Evolutionary conservation across 768 basidiomycete species (phyloP).

Genomic region (Amanita rimosa): DNA sequence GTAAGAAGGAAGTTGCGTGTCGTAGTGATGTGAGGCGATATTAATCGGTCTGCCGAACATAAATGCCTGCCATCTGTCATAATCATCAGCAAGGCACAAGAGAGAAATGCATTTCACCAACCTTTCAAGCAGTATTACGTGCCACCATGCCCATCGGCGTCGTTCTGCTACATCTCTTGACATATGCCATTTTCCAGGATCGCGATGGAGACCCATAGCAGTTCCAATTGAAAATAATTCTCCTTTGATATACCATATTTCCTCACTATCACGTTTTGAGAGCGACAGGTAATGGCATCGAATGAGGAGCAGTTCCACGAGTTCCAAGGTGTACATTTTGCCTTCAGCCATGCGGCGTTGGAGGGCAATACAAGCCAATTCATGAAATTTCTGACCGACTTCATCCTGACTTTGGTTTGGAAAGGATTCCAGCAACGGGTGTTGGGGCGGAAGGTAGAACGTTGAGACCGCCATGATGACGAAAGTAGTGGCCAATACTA

Average conservation of each 20-base stretch:
- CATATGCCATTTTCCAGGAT: slow-evolving; percentile 73
- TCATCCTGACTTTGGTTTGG: slow-evolving; percentile 45
- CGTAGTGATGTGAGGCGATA: slow-evolving; percentile 75
- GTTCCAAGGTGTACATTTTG: slow-evolving; percentile 54
- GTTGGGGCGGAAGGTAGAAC: slow-evolving; percentile 58
- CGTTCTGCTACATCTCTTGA: slow-evolving; percentile 61
- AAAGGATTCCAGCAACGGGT: slow-evolving; percentile 42
- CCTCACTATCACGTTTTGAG: slow-evolving; percentile 67
- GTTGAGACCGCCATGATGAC: slow-evolving; percentile 65
- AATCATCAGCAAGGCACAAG: slow-evolving; percentile 5
- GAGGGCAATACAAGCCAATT: slow-evolving; percentile 53
- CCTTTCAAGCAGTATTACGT: slow-evolving; percentile 74
- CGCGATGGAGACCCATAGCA: slow-evolving; percentile 80
- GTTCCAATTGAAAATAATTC: slow-evolving; percentile 66
- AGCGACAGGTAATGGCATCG: slow-evolving; percentile 64
- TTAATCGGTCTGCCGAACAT: slow-evolving; percentile 72
- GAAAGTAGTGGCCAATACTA: slow-evolving; percentile 62
- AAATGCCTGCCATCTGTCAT: slow-evolving; percentile 73
- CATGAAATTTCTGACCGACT: slow-evolving; percentile 55
- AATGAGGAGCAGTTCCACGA: slow-evolving; percentile 64
- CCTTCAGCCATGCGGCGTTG: slow-evolving; percentile 51
- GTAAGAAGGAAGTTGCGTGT: slow-evolving; percentile 65
- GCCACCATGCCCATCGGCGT: slow-evolving; percentile 87
- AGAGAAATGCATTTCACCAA: slow-evolving; percentile 14
- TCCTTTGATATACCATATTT: slow-evolving; percentile 68